Evolutionary conservation across 441 rosid genomes (phyloP).

Genomic region (Isatis lusitanica): DNA sequence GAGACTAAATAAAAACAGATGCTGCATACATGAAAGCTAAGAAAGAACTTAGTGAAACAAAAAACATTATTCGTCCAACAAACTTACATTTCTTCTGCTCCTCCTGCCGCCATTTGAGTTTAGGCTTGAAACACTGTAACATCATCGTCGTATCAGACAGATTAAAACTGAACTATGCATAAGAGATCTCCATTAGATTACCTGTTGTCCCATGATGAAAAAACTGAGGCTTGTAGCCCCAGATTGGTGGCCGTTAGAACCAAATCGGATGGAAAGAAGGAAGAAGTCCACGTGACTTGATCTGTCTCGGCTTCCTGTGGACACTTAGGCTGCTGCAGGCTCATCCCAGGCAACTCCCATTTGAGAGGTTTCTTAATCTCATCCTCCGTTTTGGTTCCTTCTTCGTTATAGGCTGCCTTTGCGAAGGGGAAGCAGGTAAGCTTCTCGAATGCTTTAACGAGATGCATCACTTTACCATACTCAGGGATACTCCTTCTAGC

Average conservation of each 20-base stretch:
- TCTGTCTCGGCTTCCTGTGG: constrained; percentile 28
- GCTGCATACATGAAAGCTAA: no score
- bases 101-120: constrained; percentile 65
- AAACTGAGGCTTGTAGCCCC: constrained; percentile 23
- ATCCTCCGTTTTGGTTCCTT: constrained; percentile 25
- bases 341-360: constrained; percentile 87
- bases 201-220: constrained; percentile 32
- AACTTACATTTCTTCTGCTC: constrained; percentile 73
- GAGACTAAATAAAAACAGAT: no score
- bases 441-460: constrained; percentile 82
- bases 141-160: neutral
- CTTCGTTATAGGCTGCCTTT: constrained; percentile 35
- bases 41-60: no score
- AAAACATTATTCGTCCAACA: neutral
- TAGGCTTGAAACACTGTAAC: constrained; percentile 52
- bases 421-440: constrained; percentile 52
- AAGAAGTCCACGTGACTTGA: constrained; percentile 26
- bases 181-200: neutral
- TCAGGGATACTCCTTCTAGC: constrained; percentile 78
- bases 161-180: neutral
- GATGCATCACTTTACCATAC: constrained; percentile 73
- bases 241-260: constrained; percentile 25
- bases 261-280: constrained; percentile 23
- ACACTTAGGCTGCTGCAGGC: constrained; percentile 32
- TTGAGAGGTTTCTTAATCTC: constrained; percentile 49